Evolutionary conservation across 345 rosid species (phyloP), one percentile per base, ranked within the genome.

Genomic region (Sonneratia alba): DNA sequence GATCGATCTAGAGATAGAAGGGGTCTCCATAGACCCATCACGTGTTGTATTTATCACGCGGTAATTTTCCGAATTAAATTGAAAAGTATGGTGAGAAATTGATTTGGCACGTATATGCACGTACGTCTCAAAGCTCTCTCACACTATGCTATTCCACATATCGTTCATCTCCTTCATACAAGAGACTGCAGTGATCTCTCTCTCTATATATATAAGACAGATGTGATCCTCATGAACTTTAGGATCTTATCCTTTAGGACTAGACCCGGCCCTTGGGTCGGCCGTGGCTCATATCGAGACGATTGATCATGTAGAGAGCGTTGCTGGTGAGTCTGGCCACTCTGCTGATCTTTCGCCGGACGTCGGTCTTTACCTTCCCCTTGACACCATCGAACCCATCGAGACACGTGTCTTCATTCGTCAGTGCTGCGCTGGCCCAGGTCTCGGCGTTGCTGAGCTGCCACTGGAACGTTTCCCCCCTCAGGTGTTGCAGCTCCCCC

Each of bases 361-460:
- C 87, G 12, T 84, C 83, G 12, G 49, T 73, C 74, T 83, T 87
- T 19, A 83, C 53, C 22, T 73, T 69, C 47, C 86, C 85, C 59
- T 71, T 79, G 22, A 81, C 72, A 13, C 73, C 85, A 37, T 84
- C 74, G 70, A 93, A 90, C 73, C 98, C 97, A 76, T 93, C 95
- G 2, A 90, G 84, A 80, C 98, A 93, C 69, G 98, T 90, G 84
- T 93, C 88, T 75, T 90, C 95, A 67, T 90, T 78, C 24, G 97
- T 93, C 77, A 93, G 67, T 1, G 96, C 95, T 1, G 98, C 93
- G 47, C 96, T 90, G 36, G 83, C 93, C 97, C 95, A 90, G 15
- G 95, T 90, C 88, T 89, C 82, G 4, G 87, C 97, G 72, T 93
- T 89, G 68, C 85, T 89, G 87, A 89, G 72, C 85, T 87, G 88